These are phyloP conservation scores for Hemileccinum rubropunctum DNA, from an alignment of 768 basidiomycete genomes.

Conservation along the genomic window DNA sequence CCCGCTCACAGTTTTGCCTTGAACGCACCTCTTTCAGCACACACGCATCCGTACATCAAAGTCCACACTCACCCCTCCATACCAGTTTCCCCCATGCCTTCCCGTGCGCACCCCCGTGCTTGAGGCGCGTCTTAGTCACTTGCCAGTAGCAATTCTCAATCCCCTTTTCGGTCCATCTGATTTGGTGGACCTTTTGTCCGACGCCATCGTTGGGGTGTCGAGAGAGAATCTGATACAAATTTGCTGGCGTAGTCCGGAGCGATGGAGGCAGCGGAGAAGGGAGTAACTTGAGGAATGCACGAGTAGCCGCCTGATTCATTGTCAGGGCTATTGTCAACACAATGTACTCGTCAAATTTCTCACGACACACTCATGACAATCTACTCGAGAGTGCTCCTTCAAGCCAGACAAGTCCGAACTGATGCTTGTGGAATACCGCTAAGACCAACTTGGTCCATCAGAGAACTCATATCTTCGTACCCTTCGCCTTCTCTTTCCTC, in stretches of 20 bases:
- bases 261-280: slow-evolving; percentile 58
- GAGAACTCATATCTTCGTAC: slow-evolving; percentile 73
- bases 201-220: slow-evolving; percentile 64
- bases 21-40: slow-evolving; percentile 9
- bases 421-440: slow-evolving; percentile 66
- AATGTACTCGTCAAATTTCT: neutral
- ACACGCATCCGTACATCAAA: neutral
- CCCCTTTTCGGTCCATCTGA: slow-evolving; percentile 68
- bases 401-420: slow-evolving; percentile 26
- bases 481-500: slow-evolving; percentile 61
- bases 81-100: slow-evolving; percentile 80
- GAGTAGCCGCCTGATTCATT: slow-evolving; percentile 27
- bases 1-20: slow-evolving; percentile 61
- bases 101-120: slow-evolving; percentile 70
- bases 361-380: too few species aligned
- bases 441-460: slow-evolving; percentile 77
- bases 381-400: too few species aligned
- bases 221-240: slow-evolving; percentile 70
- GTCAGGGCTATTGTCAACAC: neutral
- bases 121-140: slow-evolving; percentile 69
- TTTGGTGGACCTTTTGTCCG: slow-evolving; percentile 68
- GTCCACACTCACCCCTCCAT: slow-evolving; percentile 64
- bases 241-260: slow-evolving; percentile 55
- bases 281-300: slow-evolving; percentile 53
- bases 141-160: slow-evolving; percentile 72